Evolutionary conservation across 2,329 filamentous ascomycete genomes (phyloP), one percentile per base, ranked within the genome.

Genomic region (Oidium heveae): DNA sequence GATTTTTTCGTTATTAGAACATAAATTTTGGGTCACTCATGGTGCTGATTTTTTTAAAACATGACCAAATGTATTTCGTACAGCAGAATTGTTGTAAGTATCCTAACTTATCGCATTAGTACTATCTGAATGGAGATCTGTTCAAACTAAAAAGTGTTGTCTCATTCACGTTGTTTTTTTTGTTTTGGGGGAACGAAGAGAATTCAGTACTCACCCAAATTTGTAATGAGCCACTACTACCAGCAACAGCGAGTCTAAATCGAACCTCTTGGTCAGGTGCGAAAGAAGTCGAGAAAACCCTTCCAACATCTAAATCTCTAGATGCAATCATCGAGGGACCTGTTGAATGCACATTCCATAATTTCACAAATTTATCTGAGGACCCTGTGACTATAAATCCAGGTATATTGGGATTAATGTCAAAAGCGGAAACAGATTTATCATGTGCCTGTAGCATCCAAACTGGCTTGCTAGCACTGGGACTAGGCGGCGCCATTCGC

Each of bases 401-500:
- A 0, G 91, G 89, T 57, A 98, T 86, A 52, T 80, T 72, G 3
- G 81, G 75, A 72, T 95, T 96, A 69, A 96, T 77, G 67, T 94
- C 88, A 66, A 98, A 95, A 0, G 86, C 81, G 9, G 87, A 94
- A 47, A 96, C 76, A 2, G 86, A 85, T 67, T 89, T 81, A 66
- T 95, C 87, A 70, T 98, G 91, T 16, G 91, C 91, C 70, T 98
- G 91, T 54, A 98, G 73, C 44, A 85, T 87, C 91, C 91, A 98
- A 13, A 93, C 76, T 0, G 91, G 79, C 68, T 93, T 95, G 59
- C 82, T 86, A 43, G 76, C 73, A 52, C 79, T 74, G 0, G 86
- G 85, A 54, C 77, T 78, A 9, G 82, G 70, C 20, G 86, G 85
- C 15, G 84, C 77, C 56, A 79, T 82, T 52, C 91, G 81, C 43